Evolutionary conservation across 148 eudicot genomes (phyloP).

Genomic region (Drosera capensis): DNA sequence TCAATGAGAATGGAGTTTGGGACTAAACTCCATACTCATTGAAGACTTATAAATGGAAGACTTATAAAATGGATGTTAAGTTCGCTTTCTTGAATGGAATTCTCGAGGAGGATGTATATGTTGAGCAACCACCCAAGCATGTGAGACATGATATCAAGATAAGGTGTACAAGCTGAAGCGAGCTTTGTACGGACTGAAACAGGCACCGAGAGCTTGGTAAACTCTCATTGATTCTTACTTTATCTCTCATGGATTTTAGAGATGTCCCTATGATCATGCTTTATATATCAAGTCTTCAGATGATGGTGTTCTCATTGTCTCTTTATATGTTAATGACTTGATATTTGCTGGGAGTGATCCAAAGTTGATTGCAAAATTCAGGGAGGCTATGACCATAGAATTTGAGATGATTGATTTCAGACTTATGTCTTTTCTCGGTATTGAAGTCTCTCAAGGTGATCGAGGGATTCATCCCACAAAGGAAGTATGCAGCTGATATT

Average conservation of each 20-base stretch:
- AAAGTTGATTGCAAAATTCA: conserved; percentile 1
- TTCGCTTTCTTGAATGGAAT: conserved; percentile 2
- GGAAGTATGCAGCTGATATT: too few relatives aligned
- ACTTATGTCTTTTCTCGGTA: conserved; percentile 5
- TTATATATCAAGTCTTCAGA: conserved; percentile 4
- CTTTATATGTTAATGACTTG: conserved; percentile 9
- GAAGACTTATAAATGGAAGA: neutral
- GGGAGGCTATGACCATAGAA: neutral
- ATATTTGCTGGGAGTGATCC: neutral
- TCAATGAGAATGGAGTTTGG: too few relatives aligned
- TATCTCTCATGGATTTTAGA: conserved; percentile 1
- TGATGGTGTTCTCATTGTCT: neutral
- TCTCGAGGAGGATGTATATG: neutral
- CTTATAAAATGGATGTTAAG: conserved; percentile 8
- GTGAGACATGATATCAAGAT: conserved; percentile 1
- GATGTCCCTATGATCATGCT: conserved; percentile 4
- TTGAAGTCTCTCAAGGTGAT: conserved; percentile 3
- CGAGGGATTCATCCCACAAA: neutral
- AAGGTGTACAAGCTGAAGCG: conserved; percentile 3
- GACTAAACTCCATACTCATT: too few relatives aligned
- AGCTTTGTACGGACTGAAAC: conserved; percentile 12
- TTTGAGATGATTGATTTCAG: neutral
- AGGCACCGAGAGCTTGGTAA: conserved; percentile 11
- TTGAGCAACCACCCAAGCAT: conserved; percentile 8
- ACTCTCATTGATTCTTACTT: conserved; percentile 9